phyloP scores from a whole-genome alignment of 805 yeast species.

The Sugiyamaella floridensis region DNA sequence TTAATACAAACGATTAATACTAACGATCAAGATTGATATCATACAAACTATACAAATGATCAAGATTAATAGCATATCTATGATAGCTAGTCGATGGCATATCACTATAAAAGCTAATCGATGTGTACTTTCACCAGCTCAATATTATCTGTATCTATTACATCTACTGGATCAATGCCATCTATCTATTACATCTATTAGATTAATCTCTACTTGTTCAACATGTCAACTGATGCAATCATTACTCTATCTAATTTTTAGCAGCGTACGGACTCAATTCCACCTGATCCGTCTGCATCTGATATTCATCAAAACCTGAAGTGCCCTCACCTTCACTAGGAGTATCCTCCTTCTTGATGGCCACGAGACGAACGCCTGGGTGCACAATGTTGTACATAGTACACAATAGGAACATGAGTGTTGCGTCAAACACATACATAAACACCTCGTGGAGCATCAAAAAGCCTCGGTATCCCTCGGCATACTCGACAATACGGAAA shows the following conservation, averaged over 20 bases:
- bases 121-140: no score
- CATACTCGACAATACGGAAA: conserved; percentile 65
- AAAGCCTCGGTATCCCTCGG: conserved; percentile 63
- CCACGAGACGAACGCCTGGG: conserved; percentile 59
- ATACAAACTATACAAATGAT: no score
- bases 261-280: neutral
- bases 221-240: no score
- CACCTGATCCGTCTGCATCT: neutral
- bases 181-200: no score
- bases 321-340: neutral
- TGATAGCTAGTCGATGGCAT: no score
- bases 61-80: no score
- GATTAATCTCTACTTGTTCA: no score
- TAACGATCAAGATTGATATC: no score
- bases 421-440: conserved; percentile 16
- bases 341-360: conserved; percentile 48
- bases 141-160: neutral
- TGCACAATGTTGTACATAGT: conserved; percentile 30
- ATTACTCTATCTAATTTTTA: neutral
- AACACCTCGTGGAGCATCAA: conserved; percentile 29
- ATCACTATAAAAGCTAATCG: no score
- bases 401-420: conserved; percentile 4
- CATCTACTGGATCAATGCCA: no score
- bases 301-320: neutral
- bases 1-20: no score